phyloP scores from a whole-genome alignment of 2,329 filamentous ascomycete genomes.

The Fusarium sp. region DNA sequence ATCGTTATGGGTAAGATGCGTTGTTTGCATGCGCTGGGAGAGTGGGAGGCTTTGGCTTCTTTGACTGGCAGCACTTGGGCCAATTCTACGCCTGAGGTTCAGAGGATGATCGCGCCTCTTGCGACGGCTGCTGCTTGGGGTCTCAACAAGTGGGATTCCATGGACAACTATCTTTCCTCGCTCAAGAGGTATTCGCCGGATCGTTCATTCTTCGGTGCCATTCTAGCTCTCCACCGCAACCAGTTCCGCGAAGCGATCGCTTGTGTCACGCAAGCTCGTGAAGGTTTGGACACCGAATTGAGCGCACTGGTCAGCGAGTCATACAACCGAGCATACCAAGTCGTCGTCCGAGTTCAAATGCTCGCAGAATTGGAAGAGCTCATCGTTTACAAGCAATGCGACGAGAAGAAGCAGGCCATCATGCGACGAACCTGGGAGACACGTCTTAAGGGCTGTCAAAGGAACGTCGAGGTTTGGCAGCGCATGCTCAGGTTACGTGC shows the following conservation, averaged over 20 bases:
- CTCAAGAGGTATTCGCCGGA: constrained; percentile 96
- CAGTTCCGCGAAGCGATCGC: constrained; percentile 91
- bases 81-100: constrained; percentile 86
- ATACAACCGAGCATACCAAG: constrained; percentile 96
- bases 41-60: constrained; percentile 93
- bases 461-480: constrained; percentile 98
- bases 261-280: constrained; percentile 91
- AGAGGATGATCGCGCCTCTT: constrained; percentile 89
- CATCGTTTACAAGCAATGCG: constrained; percentile 96
- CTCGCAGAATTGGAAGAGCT: constrained; percentile 98
- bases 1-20: constrained; percentile 99
- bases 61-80: constrained; percentile 95
- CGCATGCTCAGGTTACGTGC: constrained; percentile 95
- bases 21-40: constrained; percentile 93
- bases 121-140: constrained; percentile 98
- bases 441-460: constrained; percentile 91
- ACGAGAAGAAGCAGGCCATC: constrained; percentile 86
- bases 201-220: constrained; percentile 96
- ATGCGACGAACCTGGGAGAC: constrained; percentile 97
- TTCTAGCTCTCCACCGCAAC: constrained; percentile 92
- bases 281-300: constrained; percentile 94
- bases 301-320: constrained; percentile 97
- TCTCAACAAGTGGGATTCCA: constrained; percentile 94
- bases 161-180: constrained; percentile 95
- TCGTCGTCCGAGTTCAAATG: constrained; percentile 99